Conservation (phyloP, 2,329 filamentous ascomycete genomes). For the Fusarium zealandicum region DNA sequence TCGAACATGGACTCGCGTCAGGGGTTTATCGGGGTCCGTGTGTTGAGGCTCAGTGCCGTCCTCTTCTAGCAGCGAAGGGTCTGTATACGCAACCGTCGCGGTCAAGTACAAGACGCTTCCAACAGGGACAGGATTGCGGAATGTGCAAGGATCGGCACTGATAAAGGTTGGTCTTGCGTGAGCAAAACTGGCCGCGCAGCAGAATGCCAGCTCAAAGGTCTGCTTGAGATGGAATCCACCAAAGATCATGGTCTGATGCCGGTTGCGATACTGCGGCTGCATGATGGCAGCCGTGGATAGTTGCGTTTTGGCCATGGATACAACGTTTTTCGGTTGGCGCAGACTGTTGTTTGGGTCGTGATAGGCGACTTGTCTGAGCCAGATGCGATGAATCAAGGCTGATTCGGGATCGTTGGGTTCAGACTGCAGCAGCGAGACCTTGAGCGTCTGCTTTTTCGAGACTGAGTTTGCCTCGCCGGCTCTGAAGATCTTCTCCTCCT, state of each 20-base stretch:
- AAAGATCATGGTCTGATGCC: constrained; percentile 44
- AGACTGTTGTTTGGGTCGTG: constrained; percentile 40
- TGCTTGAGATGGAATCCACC: constrained; percentile 44
- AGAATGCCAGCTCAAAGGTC: constrained; percentile 44
- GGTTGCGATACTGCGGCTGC: constrained; percentile 43
- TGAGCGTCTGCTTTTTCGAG: constrained; percentile 36
- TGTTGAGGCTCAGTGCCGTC: constrained; percentile 38
- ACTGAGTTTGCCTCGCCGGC: constrained; percentile 40
- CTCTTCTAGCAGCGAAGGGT: constrained; percentile 41
- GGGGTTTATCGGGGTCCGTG: constrained; percentile 30
- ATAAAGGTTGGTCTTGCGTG: constrained; percentile 44
- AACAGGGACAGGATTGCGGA: constrained; percentile 42
- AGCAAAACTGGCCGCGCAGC: constrained; percentile 44
- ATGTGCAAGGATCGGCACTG: constrained; percentile 43
- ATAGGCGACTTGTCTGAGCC: constrained; percentile 41
- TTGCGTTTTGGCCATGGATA: constrained; percentile 42
- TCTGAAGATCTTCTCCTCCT: constrained; percentile 41
- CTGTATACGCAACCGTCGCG: constrained; percentile 42
- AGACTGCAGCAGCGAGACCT: constrained; percentile 38
- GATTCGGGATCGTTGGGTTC: constrained; percentile 42
- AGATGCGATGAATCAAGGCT: constrained; percentile 42
- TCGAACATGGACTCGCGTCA: constrained; percentile 42
- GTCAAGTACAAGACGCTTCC: constrained; percentile 43
- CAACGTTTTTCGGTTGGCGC: constrained; percentile 38
- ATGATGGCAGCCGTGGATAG: constrained; percentile 42